phyloP scores from a whole-genome alignment of 257 asterid species.

The Nicotiana tabacum region DNA sequence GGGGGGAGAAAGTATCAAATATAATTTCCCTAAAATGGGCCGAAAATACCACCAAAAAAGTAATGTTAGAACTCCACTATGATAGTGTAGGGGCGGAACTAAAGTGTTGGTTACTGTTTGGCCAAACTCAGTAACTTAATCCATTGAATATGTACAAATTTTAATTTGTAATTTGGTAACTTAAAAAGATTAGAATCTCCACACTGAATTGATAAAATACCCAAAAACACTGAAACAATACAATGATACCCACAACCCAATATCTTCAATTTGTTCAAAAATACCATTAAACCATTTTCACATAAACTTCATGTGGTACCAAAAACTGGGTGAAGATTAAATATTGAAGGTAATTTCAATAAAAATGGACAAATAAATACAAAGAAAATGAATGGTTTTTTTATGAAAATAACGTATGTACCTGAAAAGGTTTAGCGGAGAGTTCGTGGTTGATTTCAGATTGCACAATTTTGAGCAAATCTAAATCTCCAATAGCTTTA shows the following conservation, averaged over 20 bases:
- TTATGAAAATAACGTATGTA: constrained; percentile 2
- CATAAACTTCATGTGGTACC: background rate
- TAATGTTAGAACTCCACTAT: background rate
- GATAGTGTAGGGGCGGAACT: background rate
- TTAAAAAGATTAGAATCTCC: no score
- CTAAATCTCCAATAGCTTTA: constrained; percentile 47
- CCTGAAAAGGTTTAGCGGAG: constrained; percentile 55
- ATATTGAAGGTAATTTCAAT: background rate
- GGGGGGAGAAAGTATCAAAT: background rate
- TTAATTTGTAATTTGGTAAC: no score
- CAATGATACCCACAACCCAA: background rate
- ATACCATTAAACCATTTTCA: background rate
- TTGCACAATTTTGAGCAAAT: constrained; percentile 55
- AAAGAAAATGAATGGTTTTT: background rate
- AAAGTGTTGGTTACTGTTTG: no score
- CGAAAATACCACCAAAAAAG: background rate
- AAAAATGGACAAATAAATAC: background rate
- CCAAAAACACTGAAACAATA: background rate
- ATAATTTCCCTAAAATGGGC: background rate
- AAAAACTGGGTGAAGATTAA: background rate
- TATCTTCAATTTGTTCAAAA: background rate
- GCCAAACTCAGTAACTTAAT: no score
- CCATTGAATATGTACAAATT: no score
- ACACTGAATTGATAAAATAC: background rate
- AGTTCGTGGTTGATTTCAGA: constrained; percentile 75